Evolutionary conservation across 805 yeast species (phyloP).

Genomic region (Nakazawaea ernobii): DNA sequence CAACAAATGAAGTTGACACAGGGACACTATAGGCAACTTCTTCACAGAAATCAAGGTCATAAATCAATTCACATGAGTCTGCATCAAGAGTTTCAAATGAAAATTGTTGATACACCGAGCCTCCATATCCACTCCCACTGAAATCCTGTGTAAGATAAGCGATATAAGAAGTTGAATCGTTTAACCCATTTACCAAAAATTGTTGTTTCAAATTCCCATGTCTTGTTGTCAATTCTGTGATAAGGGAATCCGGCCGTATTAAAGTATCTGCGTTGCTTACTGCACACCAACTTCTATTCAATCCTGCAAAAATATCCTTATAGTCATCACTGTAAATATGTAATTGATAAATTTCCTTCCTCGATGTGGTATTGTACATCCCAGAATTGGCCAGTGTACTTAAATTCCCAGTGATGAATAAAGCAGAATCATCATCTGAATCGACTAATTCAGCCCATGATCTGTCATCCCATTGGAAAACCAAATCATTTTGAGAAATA

Average conservation of each 20-base stretch:
- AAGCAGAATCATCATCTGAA: constrained; percentile 61
- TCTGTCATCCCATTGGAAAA: constrained; percentile 64
- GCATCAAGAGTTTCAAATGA: constrained; percentile 49
- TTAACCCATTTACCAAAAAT: constrained; percentile 56
- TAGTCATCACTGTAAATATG: constrained; percentile 42
- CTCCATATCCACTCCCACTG: constrained; percentile 42
- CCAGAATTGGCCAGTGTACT: constrained; percentile 1
- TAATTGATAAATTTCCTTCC: constrained; percentile 27
- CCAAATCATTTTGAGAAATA: constrained; percentile 54
- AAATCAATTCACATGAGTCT: constrained; percentile 66
- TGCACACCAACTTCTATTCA: constrained; percentile 69
- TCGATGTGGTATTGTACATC: background rate
- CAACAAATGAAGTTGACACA: constrained; percentile 21
- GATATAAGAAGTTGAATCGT: constrained; percentile 52
- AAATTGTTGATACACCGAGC: constrained; percentile 53
- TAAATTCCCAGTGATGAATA: constrained; percentile 57
- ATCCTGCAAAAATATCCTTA: constrained; percentile 26
- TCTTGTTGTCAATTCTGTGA: constrained; percentile 35
- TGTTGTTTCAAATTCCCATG: constrained; percentile 51
- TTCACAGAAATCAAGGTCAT: constrained; percentile 68
- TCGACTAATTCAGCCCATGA: constrained; percentile 57
- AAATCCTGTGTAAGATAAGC: constrained; percentile 58
- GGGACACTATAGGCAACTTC: constrained; percentile 90
- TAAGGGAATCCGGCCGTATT: constrained; percentile 18
- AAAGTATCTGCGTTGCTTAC: constrained; percentile 46